phyloP scores from a whole-genome alignment of 2,329 filamentous ascomycete genomes.

The Sclerotiophoma versabilis region DNA sequence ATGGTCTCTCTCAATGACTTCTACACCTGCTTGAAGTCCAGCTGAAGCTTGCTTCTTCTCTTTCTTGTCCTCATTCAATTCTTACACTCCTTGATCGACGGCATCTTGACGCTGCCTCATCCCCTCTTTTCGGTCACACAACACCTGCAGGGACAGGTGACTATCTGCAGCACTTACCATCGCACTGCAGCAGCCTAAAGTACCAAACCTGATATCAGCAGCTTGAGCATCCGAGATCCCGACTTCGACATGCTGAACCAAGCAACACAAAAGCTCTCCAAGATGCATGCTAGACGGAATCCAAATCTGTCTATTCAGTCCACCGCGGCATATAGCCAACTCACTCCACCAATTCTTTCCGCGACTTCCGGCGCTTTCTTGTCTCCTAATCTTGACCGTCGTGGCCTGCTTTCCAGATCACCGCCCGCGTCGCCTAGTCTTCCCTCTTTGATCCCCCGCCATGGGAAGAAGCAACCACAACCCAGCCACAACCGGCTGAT shows the following conservation, averaged over 20 bases:
- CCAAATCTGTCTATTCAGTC: conserved; percentile 56
- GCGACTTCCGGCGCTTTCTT: conserved; percentile 48
- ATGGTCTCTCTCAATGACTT: conserved; percentile 29
- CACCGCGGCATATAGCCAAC: conserved; percentile 44
- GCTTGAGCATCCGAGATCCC: conserved; percentile 4
- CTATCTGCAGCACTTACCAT: conserved; percentile 19
- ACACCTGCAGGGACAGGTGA: conserved; percentile 38
- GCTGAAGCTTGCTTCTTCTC: conserved; percentile 15
- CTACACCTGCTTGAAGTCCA: conserved; percentile 6
- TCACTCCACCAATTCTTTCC: conserved; percentile 39
- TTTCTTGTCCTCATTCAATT: conserved; percentile 30
- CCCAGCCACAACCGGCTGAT: conserved; percentile 62
- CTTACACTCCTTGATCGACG: conserved; percentile 16
- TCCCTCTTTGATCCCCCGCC: conserved; percentile 70
- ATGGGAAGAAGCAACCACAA: conserved; percentile 67
- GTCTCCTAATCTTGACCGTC: conserved; percentile 43
- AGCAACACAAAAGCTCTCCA: conserved; percentile 44
- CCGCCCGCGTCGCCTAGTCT: conserved; percentile 75
- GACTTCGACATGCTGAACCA: conserved; percentile 46
- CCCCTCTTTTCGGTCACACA: conserved; percentile 20
- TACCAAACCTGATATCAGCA: conserved; percentile 11
- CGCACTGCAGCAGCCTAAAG: conserved; percentile 18
- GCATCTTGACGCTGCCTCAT: conserved; percentile 23
- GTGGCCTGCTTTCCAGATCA: conserved; percentile 71
- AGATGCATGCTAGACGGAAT: conserved; percentile 57